These are phyloP conservation scores for Aureobasidium melanogenum DNA, from an alignment of 2,329 filamentous ascomycete species.

Conservation along the genomic window DNA sequence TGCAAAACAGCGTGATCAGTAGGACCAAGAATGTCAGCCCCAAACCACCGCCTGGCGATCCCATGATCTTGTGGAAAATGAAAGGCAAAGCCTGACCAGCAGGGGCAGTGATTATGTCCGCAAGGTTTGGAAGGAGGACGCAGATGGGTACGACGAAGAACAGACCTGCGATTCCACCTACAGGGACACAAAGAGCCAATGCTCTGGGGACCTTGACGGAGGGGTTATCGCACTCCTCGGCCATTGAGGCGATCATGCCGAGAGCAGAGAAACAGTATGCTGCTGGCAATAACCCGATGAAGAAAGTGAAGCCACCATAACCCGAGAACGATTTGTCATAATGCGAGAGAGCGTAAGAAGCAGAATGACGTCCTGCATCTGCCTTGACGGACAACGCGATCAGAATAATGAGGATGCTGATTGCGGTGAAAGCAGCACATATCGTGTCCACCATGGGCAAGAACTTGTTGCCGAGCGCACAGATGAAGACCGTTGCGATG, in stretches of 20 bases:
- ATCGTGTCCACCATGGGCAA: conserved; percentile 55
- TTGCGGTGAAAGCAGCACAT: conserved; percentile 46
- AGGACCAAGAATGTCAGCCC: conserved; percentile 43
- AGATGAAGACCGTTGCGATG: conserved; percentile 55
- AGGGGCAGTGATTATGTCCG: conserved; percentile 37
- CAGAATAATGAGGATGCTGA: conserved; percentile 50
- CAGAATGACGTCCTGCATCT: conserved; percentile 44
- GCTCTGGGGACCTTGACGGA: conserved; percentile 45
- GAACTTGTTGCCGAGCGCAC: conserved; percentile 57
- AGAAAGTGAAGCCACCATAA: conserved; percentile 53
- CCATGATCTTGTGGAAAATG: conserved; percentile 43
- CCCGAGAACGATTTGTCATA: conserved; percentile 49
- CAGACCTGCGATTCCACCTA: conserved; percentile 45
- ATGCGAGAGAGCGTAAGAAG: conserved; percentile 43
- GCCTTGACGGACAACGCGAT: conserved; percentile 48
- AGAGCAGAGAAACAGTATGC: conserved; percentile 36
- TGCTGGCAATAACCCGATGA: conserved; percentile 51
- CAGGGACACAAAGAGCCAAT: conserved; percentile 43
- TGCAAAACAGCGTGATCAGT: conserved; percentile 44
- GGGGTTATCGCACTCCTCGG: conserved; percentile 49
- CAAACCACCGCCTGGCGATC: conserved; percentile 36
- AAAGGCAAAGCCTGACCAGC: conserved; percentile 42
- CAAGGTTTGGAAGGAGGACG: conserved; percentile 39
- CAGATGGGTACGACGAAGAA: conserved; percentile 50
- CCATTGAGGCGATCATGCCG: conserved; percentile 56